These are phyloP conservation scores for Beauveria brongniartii DNA, from an alignment of 2,329 filamentous ascomycete genomes.

Conservation along the genomic window DNA sequence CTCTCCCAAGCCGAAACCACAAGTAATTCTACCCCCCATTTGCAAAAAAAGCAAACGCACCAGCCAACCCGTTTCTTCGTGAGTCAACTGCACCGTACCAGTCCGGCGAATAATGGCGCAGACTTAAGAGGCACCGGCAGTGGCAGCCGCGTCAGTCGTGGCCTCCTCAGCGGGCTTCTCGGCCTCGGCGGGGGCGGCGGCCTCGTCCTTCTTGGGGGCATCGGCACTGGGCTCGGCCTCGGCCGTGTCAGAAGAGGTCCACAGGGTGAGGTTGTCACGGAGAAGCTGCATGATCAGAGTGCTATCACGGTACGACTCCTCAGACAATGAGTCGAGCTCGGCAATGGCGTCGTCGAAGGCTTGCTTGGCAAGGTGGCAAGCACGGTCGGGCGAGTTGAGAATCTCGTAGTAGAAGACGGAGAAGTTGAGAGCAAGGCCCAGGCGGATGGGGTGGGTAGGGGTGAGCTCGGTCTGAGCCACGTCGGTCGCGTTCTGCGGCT, in stretches of 20 bases:
- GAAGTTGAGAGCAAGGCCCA: conserved; percentile 97
- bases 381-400: conserved; percentile 94
- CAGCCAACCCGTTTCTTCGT: conserved; percentile 8
- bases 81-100: conserved; percentile 4
- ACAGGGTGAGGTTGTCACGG: conserved; percentile 95
- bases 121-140: conserved; percentile 45
- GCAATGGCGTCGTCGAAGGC: conserved; percentile 98
- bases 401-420: conserved; percentile 99
- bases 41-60: conserved; percentile 8
- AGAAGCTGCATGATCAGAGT: conserved; percentile 99
- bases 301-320: conserved; percentile 98
- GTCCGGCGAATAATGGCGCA: neutral
- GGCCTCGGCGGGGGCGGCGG: conserved; percentile 26
- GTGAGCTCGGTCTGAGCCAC: conserved; percentile 97
- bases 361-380: conserved; percentile 98
- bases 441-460: conserved; percentile 94
- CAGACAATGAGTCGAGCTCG: conserved; percentile 93
- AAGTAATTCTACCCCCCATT: conserved; percentile 5
- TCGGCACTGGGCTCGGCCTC: conserved; percentile 62
- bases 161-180: conserved; percentile 33
- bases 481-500: conserved; percentile 97
- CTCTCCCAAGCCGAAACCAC: conserved; percentile 9
- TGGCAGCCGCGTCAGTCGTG: conserved; percentile 36
- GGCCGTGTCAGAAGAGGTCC: conserved; percentile 86
- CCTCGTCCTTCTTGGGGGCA: conserved; percentile 53